Conservation (phyloP, 495 filamentous ascomycete genomes). For the Xylaria acuta region DNA sequence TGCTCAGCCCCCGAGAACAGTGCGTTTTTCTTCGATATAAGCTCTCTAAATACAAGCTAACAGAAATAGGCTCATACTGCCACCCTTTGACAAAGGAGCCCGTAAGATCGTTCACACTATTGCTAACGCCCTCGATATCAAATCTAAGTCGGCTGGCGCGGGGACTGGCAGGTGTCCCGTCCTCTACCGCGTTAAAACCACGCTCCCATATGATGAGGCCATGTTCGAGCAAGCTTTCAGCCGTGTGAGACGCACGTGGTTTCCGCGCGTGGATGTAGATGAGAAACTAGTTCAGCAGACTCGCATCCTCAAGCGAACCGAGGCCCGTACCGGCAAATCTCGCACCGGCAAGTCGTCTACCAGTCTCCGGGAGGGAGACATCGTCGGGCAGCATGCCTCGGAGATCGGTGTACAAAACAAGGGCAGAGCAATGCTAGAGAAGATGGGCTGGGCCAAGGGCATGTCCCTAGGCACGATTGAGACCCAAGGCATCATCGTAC, state of each 20-base stretch:
- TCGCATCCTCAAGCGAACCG: constrained; percentile 32
- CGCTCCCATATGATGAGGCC: constrained; percentile 59
- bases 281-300: constrained; percentile 40
- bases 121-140: constrained; percentile 72
- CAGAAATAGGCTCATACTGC: constrained; percentile 68
- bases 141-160: constrained; percentile 81
- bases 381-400: constrained; percentile 83
- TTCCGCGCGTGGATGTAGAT: constrained; percentile 52
- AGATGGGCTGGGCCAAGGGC: constrained; percentile 95
- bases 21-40: constrained; percentile 45
- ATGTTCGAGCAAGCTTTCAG: constrained; percentile 50
- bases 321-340: constrained; percentile 28
- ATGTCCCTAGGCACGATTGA: constrained; percentile 83
- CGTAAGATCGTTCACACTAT: constrained; percentile 81
- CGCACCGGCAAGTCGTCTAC: constrained; percentile 49
- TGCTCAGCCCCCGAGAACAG: constrained; percentile 68
- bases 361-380: constrained; percentile 81
- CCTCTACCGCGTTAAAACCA: constrained; percentile 73
- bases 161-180: constrained; percentile 77
- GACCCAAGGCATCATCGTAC: constrained; percentile 87
- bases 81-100: constrained; percentile 79
- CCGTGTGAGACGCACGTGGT: constrained; percentile 53
- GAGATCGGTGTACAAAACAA: constrained; percentile 85
- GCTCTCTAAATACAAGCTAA: constrained; percentile 29
- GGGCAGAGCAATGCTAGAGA: constrained; percentile 89